These are phyloP conservation scores for Zarea fungicola DNA, from an alignment of 2,329 filamentous ascomycete species.

Conservation along the genomic window DNA sequence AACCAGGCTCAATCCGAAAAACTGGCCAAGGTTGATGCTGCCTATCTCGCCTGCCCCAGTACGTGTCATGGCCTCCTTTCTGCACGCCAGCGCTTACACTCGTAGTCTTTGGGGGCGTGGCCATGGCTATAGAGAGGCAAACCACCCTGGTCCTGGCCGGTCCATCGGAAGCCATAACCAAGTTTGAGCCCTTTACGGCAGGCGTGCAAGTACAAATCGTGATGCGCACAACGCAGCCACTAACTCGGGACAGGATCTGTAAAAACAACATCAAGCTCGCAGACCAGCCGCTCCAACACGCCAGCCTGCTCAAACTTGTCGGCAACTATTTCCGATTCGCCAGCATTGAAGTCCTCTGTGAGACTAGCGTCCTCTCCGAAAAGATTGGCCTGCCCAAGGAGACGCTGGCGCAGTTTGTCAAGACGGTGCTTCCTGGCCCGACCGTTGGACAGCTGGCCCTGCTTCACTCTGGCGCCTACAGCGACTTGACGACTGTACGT, in stretches of 20 bases:
- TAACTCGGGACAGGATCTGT: neutral
- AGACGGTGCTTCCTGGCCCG: neutral
- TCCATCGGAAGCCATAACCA: neutral
- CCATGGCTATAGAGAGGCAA: conserved; percentile 3
- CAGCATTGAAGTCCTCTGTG: conserved; percentile 1
- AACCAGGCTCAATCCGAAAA: neutral
- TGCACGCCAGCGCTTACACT: neutral
- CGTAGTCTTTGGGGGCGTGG: conserved; percentile 5
- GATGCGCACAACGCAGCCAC: neutral
- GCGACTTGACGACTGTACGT: neutral
- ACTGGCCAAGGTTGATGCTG: neutral
- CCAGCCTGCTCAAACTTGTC: conserved; percentile 6
- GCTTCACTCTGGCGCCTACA: conserved; percentile 3
- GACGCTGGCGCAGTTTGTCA: neutral
- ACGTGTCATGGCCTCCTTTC: neutral
- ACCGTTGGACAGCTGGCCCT: neutral
- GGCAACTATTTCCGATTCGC: conserved; percentile 6
- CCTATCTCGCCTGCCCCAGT: neutral
- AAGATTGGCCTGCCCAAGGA: neutral
- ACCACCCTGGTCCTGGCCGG: conserved; percentile 4
- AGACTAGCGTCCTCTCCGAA: conserved; percentile 1
- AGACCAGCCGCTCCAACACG: neutral
- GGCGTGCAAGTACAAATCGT: neutral
- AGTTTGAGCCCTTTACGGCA: conserved; percentile 1
- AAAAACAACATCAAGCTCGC: neutral